A percentile compares a stretch with the other conserved stretches of the same genome.
phyloP scores from a whole-genome alignment of 1,284 basidiomycete genomes.

The Sutorius eximius region DNA sequence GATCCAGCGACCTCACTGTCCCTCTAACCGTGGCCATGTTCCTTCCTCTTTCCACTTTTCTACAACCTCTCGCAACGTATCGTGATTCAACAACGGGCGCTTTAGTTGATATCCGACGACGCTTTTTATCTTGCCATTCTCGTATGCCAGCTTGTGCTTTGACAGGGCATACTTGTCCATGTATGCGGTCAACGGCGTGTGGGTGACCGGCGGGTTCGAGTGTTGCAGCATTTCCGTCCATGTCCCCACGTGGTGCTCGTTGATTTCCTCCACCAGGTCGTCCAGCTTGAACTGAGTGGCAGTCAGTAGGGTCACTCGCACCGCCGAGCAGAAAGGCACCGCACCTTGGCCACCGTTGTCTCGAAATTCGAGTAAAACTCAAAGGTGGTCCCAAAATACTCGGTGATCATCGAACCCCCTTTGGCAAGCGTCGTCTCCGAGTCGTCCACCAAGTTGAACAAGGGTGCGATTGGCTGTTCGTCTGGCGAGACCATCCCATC shows the following conservation, averaged over 20 bases:
- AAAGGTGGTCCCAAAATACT: slow-evolving; percentile 80
- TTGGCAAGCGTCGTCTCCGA: slow-evolving; percentile 74
- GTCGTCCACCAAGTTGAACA: slow-evolving; percentile 88
- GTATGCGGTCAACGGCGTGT: slow-evolving; percentile 79
- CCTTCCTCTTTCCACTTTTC: slow-evolving; percentile 78
- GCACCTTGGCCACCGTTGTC: slow-evolving; percentile 67
- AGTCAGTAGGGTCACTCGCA: slow-evolving; percentile 13
- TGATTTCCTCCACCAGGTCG: slow-evolving; percentile 82
- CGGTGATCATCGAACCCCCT: slow-evolving; percentile 70
- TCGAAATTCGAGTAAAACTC: slow-evolving; percentile 81
- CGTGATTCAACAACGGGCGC: slow-evolving; percentile 61
- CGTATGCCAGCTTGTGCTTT: slow-evolving; percentile 66
- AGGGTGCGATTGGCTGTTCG: slow-evolving; percentile 62
- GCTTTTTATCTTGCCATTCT: slow-evolving; percentile 70
- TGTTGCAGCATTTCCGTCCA: slow-evolving; percentile 83
- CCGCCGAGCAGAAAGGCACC: slow-evolving; percentile 8
- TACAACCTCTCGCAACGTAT: slow-evolving; percentile 71
- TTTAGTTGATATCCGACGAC: slow-evolving; percentile 71
- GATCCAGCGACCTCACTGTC: slow-evolving; percentile 1
- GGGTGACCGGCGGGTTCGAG: slow-evolving; percentile 73
- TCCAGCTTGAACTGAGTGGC: slow-evolving; percentile 52
- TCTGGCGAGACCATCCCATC: slow-evolving; percentile 59
- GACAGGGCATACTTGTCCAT: slow-evolving; percentile 74
- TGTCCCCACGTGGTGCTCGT: slow-evolving; percentile 81
- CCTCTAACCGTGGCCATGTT: slow-evolving; percentile 59